Percentiles rank a stretch among this genome's conserved stretches.
phyloP scores from a whole-genome alignment of 73 alveolate species.

The Paramecium biaurelia region DNA sequence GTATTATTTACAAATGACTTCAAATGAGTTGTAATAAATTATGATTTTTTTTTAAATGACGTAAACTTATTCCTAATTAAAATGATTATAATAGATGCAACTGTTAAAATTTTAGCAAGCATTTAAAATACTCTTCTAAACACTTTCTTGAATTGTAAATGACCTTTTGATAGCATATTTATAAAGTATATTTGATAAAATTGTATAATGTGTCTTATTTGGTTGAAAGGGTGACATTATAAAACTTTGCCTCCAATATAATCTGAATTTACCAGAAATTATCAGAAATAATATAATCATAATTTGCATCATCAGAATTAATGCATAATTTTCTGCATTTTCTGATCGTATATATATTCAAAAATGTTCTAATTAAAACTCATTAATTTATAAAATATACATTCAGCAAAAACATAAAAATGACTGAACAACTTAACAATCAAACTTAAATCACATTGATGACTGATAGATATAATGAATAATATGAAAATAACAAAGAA shows the following conservation, averaged over 20 bases:
- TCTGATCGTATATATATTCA: neutral
- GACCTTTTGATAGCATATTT: neutral
- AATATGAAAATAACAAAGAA: neutral
- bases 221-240: neutral
- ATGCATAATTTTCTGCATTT: constrained; percentile 47
- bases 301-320: constrained; percentile 57
- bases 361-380: constrained; percentile 4
- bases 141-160: neutral
- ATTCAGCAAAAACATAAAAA: neutral
- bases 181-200: neutral
- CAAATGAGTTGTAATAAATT: neutral
- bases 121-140: neutral
- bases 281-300: neutral
- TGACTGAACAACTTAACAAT: neutral
- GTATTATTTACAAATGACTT: neutral
- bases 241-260: neutral
- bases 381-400: constrained; percentile 17
- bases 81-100: neutral
- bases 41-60: neutral
- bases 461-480: constrained; percentile 41
- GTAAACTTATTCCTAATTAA: neutral
- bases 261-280: neutral
- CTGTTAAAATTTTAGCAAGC: neutral
- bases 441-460: neutral
- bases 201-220: neutral